Evolutionary conservation across 2,329 filamentous ascomycete species (phyloP).

Genomic region (Sordariomycetes sp.): DNA sequence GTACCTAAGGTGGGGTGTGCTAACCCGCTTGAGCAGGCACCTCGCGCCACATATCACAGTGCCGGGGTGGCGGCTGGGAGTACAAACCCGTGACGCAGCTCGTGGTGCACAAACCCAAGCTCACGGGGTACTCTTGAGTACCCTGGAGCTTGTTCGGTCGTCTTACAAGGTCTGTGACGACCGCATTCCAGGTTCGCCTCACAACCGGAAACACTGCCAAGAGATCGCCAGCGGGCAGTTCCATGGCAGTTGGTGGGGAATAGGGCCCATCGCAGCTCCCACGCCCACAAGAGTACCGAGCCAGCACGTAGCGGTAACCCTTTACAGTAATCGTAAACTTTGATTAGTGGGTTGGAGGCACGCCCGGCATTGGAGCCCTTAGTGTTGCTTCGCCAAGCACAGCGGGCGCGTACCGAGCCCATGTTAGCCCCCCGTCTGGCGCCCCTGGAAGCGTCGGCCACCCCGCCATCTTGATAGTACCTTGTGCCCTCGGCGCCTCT

Average conservation of each 20-base stretch:
- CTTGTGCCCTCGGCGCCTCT: not conserved
- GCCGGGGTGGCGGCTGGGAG: not conserved
- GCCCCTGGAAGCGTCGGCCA: not conserved
- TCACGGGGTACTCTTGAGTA: not conserved
- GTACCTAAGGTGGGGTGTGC: not conserved
- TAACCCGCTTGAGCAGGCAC: not conserved
- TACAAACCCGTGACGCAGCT: not conserved
- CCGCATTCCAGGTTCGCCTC: not conserved
- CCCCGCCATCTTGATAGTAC: not conserved
- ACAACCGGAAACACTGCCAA: not conserved
- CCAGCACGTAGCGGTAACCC: not conserved
- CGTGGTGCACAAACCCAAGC: not conserved
- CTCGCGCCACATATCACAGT: not conserved
- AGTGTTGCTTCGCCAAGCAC: not conserved
- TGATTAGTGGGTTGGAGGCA: not conserved
- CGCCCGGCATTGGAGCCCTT: not conserved
- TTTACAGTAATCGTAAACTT: too few species aligned
- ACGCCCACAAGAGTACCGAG: too few species aligned
- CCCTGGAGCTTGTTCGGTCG: not conserved
- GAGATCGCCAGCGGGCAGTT: not conserved
- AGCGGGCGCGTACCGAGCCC: not conserved
- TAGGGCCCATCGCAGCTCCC: not conserved
- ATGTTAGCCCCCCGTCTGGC: not conserved
- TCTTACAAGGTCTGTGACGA: not conserved
- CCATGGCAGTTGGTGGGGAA: not conserved